Evolutionary conservation across 1,139 yeast genomes (phyloP), one percentile per base, ranked within the genome.

Genomic region (Diutina sp.): DNA sequence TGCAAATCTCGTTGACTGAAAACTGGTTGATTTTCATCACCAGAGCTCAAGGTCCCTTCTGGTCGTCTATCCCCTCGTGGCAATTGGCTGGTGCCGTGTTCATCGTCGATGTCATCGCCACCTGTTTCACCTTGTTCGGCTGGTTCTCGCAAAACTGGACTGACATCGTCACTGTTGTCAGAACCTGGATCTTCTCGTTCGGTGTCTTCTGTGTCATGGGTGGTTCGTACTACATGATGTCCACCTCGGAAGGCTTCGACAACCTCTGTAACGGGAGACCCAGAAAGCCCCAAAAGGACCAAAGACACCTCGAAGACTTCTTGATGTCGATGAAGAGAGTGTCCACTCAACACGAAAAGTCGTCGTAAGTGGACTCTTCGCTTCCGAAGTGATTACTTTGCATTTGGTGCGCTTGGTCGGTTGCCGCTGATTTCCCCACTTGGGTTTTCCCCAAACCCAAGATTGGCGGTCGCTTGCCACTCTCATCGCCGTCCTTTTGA

Each of bases 121-220:
- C 96, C 63, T 83, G 88, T 84, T 89, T 89, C 83, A 78, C 89
- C 68, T 78, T 90, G 71, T 90, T 90, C 85, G 97, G 97, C 68
- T 90, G 97, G 97, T 86, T 95, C 90, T 88, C 96, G 67, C 95
- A 88, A 78, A 90, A 90, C 87, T 87, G 95, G 95, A 90, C 93
- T 73, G 95, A 90, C 77, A 85, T 90, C 67, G 97, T 90, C 68
- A 85, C 97, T 59, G 96, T 90, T 71, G 90, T 85, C 71, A 87
- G 95, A 80, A 82, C 87, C 76, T 90, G 95, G 95, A 76, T 89
- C 70, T 90, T 88, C 93, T 89, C 97, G 63, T 85, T 90, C 77
- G 96, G 96, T 85, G 88, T 87, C 75, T 88, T 90, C 89, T 88
- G 95, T 81, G 84, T 86, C 78, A 76, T 90, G 80, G 97, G 96